Conservation (phyloP, 2,329 filamentous ascomycete genomes). For the Microascus cirrosus region DNA sequence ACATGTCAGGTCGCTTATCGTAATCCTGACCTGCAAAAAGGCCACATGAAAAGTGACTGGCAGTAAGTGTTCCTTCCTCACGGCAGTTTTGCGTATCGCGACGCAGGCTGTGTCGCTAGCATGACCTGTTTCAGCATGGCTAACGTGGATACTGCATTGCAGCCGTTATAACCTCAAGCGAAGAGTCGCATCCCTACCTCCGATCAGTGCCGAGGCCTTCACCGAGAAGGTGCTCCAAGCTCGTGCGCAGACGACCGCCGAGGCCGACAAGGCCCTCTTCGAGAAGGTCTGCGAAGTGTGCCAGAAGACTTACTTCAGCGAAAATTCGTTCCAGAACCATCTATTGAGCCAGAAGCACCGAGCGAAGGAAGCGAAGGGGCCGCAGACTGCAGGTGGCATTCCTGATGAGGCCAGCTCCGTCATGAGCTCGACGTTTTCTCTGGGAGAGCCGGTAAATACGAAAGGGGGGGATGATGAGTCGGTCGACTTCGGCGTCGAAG, state of each 20-base stretch:
- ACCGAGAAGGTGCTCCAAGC: slow-evolving; percentile 92
- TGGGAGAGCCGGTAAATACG: slow-evolving; percentile 63
- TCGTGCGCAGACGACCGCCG: slow-evolving; percentile 71
- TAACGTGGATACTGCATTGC: slow-evolving; percentile 2
- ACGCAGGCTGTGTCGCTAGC: neutral
- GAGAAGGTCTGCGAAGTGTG: slow-evolving; percentile 75
- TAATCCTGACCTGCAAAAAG: slow-evolving; percentile 82
- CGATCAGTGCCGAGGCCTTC: slow-evolving; percentile 85
- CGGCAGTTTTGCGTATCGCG: neutral
- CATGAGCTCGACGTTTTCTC: slow-evolving; percentile 81
- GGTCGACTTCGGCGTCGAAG: slow-evolving; percentile 44
- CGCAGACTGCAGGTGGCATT: slow-evolving; percentile 29
- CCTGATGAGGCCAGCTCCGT: slow-evolving; percentile 69
- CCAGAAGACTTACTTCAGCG: slow-evolving; percentile 89
- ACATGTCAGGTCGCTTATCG: slow-evolving; percentile 96
- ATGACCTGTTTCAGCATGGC: neutral
- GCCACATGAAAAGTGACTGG: slow-evolving; percentile 98
- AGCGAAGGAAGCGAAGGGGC: slow-evolving; percentile 18
- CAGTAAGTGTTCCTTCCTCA: slow-evolving; percentile 52
- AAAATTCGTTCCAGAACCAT: slow-evolving; percentile 93
- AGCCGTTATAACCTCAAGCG: slow-evolving; percentile 96
- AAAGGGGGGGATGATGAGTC: slow-evolving; percentile 21
- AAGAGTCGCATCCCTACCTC: slow-evolving; percentile 78
- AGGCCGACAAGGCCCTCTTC: slow-evolving; percentile 79
- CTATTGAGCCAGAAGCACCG: slow-evolving; percentile 84